These are phyloP conservation scores for Rhodamnia rubescens DNA, from an alignment of 345 rosid genomes.

Conservation along the genomic window DNA sequence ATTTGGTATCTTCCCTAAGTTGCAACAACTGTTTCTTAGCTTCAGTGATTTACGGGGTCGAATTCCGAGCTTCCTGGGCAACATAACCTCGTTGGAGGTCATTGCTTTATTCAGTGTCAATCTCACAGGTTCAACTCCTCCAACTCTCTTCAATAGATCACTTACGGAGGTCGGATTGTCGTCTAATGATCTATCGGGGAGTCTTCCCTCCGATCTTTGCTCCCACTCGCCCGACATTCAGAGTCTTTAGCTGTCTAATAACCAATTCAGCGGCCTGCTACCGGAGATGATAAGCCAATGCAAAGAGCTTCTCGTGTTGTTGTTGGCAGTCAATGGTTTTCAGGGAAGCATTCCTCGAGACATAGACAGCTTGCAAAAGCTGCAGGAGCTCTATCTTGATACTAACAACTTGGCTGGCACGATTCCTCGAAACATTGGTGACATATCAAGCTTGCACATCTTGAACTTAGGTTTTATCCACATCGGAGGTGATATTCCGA, in stretches of 20 bases:
- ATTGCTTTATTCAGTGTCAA: not conserved
- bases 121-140: not conserved
- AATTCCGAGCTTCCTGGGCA: not conserved
- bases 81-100: not conserved
- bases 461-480: too few relatives aligned
- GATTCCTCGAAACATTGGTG: not conserved
- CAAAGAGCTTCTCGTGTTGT: not conserved
- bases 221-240: not conserved
- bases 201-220: not conserved
- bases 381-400: not conserved
- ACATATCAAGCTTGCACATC: too few relatives aligned
- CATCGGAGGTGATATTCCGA: too few relatives aligned
- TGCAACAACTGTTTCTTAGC: not conserved
- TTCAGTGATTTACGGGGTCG: not conserved
- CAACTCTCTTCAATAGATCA: not conserved
- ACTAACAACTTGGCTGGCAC: not conserved
- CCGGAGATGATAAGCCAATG: not conserved
- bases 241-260: not conserved
- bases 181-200: not conserved
- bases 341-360: not conserved
- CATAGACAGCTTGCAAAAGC: not conserved
- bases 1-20: not conserved
- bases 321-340: not conserved
- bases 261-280: not conserved
- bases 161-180: not conserved